Base-by-base conservation (phyloP, 495 filamentous ascomycete species). In the Trichoderma parareesei region DNA sequence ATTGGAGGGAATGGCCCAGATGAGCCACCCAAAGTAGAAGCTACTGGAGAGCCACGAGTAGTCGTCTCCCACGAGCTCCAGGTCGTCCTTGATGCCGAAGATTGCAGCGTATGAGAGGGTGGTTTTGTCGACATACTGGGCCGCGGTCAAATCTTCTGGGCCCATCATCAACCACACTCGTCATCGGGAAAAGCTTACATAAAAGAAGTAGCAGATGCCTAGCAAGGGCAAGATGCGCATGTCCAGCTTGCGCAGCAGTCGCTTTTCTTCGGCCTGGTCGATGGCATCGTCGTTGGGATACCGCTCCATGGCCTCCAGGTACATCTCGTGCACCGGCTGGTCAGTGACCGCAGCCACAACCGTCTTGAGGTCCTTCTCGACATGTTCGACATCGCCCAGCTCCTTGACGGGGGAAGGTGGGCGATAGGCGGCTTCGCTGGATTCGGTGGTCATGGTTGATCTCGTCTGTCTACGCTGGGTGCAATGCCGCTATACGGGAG, bases 151-250 rank as follows among this genome's bases (percentile, higher is more conserved):
- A 9, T 13, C 13, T 33, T 8, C 18, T 27, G 27, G 2, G 27
- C 10, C 16, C 16, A 14, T 13, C 18, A 20, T 61, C 27, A 11
- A n/a, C 46, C 46, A 18, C n/a, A 49, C 11, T 49, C 14, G 16
- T 6, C 16, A 20, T 49, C 18, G 16, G 9, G 18, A 18, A 8
- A 5, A 62, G 20, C 65, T 75, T 66, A 73, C 75, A 64, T 72
- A 71, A 62, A 76, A 65, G 63, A 67, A 67, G 48, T 85, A 86
- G 64, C 81, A 87, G 44, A 86, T 78, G 4, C 79, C 81, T 27
- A 87, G 69, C 68, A 79, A 78, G 44, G 69, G 69, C n/a, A 71
- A 60, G 38, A 71, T 71, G 53, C 68, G 65, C 44, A 67, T 46
- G 37, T 71, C 69, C 35, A 71, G 64, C 65, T 70, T 68, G 65